Conservation (phyloP, 2,329 filamentous ascomycete genomes). For the Parascedosporium putredinis region DNA sequence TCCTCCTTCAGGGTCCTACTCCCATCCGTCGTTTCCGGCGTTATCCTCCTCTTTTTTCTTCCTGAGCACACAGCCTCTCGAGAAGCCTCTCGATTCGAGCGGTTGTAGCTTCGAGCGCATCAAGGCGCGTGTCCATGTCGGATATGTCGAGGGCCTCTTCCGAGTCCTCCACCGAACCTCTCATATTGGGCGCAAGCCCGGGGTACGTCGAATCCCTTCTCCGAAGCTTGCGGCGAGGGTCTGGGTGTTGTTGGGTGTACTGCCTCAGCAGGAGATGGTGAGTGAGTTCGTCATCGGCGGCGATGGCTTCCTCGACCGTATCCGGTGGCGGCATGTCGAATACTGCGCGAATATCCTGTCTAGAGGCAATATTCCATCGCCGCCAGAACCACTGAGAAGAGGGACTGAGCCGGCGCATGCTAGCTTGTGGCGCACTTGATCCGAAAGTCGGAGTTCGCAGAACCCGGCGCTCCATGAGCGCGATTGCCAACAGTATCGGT, state of each 20-base stretch:
- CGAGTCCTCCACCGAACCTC: constrained; percentile 13
- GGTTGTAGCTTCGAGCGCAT: constrained; percentile 38
- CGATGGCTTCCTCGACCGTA: constrained; percentile 43
- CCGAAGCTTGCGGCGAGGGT: constrained; percentile 18
- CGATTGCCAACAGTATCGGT: constrained; percentile 62
- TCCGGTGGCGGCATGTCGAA: constrained; percentile 63
- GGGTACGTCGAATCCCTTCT: constrained; percentile 50
- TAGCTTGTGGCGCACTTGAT: not conserved
- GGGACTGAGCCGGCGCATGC: not conserved
- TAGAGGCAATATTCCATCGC: constrained; percentile 56
- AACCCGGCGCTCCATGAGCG: constrained; percentile 53
- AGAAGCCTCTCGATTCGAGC: constrained; percentile 38
- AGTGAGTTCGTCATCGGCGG: constrained; percentile 48
- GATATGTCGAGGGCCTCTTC: constrained; percentile 34
- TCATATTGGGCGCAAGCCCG: constrained; percentile 27
- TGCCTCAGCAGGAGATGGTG: constrained; percentile 48
- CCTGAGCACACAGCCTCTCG: constrained; percentile 19
- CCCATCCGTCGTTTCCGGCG: not conserved
- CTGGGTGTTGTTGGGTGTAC: constrained; percentile 35
- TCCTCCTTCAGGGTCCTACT: not conserved
- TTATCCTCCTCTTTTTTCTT: constrained; percentile 4
- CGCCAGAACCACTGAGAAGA: constrained; percentile 48
- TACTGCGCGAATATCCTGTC: constrained; percentile 61
- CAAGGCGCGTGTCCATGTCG: constrained; percentile 24
- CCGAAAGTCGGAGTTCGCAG: constrained; percentile 12